Base-by-base conservation (phyloP, 768 basidiomycete genomes). In the Amanita phalloides region DNA sequence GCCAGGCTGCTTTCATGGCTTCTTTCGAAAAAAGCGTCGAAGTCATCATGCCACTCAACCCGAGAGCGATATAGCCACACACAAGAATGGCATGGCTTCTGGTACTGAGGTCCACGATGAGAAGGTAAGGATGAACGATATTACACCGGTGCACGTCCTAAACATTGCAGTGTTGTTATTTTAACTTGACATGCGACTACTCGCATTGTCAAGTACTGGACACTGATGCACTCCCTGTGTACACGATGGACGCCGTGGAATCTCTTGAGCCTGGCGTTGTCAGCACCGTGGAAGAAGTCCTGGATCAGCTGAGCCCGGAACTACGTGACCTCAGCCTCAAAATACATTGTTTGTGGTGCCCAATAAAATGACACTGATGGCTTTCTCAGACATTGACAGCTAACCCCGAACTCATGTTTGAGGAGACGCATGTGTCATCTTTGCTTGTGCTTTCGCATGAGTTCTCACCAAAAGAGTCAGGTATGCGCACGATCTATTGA, bases 401-500 rank as follows among this genome's bases (percentile, higher is more conserved):
- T 49, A 78, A 84, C 57, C 85, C 85, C 6, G 86, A 87, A 61
- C 60, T 82, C 53, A 70, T 63, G 55, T 89, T 84, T 59, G 61
- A 84, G 54, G 86, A 89, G 64, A 70, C 67, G 85, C 82, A 25
- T 30, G 74, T 68, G 37, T 25, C 47, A n/a, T 21, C 26, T 26
- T 51, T 43, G 44, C 42, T 36, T 41, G 14, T 54, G 49, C 32
- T 54, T 53, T 33, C 25, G 26, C 39, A 51, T 39, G 26, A 57
- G 47, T 54, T 51, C 55, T 53, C 14, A 54, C 43, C 13, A 23
- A 38, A 25, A 28, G 48, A 51, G 54, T 2, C 54, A 90, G 88
- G 58, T 77, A 77, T 62, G 86, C 89, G 8, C 88, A 90, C 56
- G 82, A 88, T 56, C 62, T 69, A 14, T 67, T 90, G 49, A 79